Evolutionary conservation across 2,329 filamentous ascomycete genomes (phyloP).

Genomic region (Aspergillus bombycis): DNA sequence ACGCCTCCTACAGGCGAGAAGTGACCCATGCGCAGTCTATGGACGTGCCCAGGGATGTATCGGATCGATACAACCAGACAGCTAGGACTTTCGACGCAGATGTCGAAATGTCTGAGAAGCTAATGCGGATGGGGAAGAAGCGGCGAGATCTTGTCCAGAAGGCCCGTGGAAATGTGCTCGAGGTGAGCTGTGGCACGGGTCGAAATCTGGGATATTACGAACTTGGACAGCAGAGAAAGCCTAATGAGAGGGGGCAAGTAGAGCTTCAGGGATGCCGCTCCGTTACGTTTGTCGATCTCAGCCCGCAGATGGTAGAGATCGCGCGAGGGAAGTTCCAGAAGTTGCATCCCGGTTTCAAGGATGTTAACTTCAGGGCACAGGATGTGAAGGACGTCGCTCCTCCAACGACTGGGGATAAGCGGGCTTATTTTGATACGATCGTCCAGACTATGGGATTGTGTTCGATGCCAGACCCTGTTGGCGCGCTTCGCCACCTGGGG

Average conservation of each 20-base stretch:
- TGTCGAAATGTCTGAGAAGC: constrained; percentile 48
- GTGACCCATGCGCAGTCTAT: constrained; percentile 36
- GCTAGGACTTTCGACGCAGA: constrained; percentile 50
- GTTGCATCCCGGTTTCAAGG: constrained; percentile 36
- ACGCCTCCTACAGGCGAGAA: constrained; percentile 45
- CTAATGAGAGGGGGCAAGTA: constrained; percentile 35
- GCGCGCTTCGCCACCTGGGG: constrained; percentile 45
- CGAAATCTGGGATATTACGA: constrained; percentile 52
- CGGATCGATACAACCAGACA: constrained; percentile 50
- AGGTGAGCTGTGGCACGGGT: constrained; percentile 55
- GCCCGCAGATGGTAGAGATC: constrained; percentile 51
- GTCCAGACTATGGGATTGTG: constrained; percentile 56
- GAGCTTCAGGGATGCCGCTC: constrained; percentile 41
- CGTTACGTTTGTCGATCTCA: constrained; percentile 53
- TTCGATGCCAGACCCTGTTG: constrained; percentile 49
- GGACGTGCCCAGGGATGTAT: constrained; percentile 45
- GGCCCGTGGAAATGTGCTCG: constrained; percentile 52
- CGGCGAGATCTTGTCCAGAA: constrained; percentile 46
- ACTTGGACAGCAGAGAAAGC: constrained; percentile 38
- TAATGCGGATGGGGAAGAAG: constrained; percentile 45
- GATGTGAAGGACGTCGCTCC: constrained; percentile 38
- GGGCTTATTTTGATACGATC: constrained; percentile 48
- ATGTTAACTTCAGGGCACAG: constrained; percentile 38
- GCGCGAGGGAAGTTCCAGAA: constrained; percentile 47
- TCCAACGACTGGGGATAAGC: constrained; percentile 6